phyloP scores from a whole-genome alignment of 1,284 basidiomycete genomes.

The Cronartium quercuum region DNA sequence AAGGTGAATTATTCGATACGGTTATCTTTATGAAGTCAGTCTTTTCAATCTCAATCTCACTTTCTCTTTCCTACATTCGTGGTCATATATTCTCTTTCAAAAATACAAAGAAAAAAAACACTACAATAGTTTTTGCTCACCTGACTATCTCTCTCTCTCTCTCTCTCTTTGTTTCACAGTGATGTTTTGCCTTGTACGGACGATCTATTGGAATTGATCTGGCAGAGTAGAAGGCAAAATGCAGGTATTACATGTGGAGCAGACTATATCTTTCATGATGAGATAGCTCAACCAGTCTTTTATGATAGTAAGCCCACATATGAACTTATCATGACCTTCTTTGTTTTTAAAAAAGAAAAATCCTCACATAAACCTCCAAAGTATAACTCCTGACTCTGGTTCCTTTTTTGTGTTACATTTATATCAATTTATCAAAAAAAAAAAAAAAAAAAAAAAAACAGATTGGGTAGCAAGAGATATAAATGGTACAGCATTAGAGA shows the following conservation, averaged over 20 bases:
- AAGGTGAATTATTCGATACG: constrained; percentile 84
- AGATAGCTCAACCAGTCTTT: constrained; percentile 59
- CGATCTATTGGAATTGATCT: constrained; percentile 89
- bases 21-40: constrained; percentile 80
- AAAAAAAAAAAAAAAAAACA: neutral
- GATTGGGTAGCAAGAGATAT: constrained; percentile 90
- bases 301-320: constrained; percentile 33
- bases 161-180: constrained; percentile 50
- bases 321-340: constrained; percentile 3
- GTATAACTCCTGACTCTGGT: neutral
- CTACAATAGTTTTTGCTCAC: neutral
- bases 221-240: constrained; percentile 81
- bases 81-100: neutral
- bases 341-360: neutral
- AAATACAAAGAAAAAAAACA: neutral
- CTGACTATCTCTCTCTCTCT: constrained; percentile 9
- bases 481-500: constrained; percentile 92
- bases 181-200: constrained; percentile 92
- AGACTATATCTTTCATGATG: constrained; percentile 95
- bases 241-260: constrained; percentile 93
- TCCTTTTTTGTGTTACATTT: neutral
- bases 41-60: neutral
- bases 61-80: neutral
- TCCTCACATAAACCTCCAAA: neutral
- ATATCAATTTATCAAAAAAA: neutral